These are phyloP conservation scores for Wickerhamomyces rabaulensis DNA, from an alignment of 805 yeast species.

Conservation along the genomic window DNA sequence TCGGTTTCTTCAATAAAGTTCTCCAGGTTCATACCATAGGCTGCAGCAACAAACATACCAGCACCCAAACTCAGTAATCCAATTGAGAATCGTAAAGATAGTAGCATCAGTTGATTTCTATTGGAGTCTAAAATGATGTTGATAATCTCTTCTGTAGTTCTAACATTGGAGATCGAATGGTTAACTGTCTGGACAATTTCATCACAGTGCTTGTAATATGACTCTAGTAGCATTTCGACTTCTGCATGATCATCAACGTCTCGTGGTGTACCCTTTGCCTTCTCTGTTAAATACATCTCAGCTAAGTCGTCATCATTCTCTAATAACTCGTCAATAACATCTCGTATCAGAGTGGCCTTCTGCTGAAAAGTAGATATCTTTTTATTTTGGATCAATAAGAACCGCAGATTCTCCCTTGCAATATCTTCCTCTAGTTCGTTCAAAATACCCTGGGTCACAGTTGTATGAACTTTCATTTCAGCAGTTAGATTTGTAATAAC, in stretches of 20 bases:
- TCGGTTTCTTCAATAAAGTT: conserved; percentile 83
- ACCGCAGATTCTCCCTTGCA: conserved; percentile 72
- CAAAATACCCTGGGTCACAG: conserved; percentile 68
- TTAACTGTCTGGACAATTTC: conserved; percentile 91
- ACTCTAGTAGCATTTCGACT: conserved; percentile 83
- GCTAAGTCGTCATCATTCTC: conserved; percentile 87
- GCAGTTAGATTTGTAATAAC: conserved; percentile 74
- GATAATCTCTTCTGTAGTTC: conserved; percentile 91
- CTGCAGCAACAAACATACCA: conserved; percentile 74
- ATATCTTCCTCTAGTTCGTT: conserved; percentile 77
- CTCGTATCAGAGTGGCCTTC: conserved; percentile 76
- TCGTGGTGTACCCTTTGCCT: conserved; percentile 38
- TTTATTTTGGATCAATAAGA: conserved; percentile 77
- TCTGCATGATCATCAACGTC: conserved; percentile 70
- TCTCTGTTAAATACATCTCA: conserved; percentile 73
- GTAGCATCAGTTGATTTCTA: conserved; percentile 85
- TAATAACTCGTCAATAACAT: conserved; percentile 76
- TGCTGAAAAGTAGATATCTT: conserved; percentile 79
- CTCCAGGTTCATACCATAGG: conserved; percentile 94
- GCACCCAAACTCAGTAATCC: conserved; percentile 80
- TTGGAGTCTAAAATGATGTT: conserved; percentile 90
- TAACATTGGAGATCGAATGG: conserved; percentile 72
- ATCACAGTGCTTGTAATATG: conserved; percentile 86
- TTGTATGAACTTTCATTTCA: conserved; percentile 81
- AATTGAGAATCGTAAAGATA: conserved; percentile 78